Base-by-base conservation (phyloP, 2,329 filamentous ascomycete genomes). In the Colletotrichum costaricense region DNA sequence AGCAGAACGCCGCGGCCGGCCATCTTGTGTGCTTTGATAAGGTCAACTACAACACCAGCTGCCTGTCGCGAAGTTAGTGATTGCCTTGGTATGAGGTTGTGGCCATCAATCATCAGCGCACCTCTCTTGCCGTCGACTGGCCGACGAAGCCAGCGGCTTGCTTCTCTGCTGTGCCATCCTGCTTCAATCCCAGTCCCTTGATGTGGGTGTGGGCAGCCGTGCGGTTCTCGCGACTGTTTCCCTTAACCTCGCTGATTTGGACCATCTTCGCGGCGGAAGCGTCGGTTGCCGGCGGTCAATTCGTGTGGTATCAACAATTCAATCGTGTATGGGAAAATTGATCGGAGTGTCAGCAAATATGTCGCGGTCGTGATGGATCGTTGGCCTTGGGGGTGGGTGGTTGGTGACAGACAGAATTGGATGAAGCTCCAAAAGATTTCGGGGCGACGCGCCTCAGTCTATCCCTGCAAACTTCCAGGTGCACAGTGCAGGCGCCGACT, bases 181-280 rank as follows among this genome's bases (percentile, higher is more conserved):
- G 82, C 80, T 94, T 94, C 78, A 99, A 86, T 22, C 97, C 97
- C 54, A 99, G 89, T 64, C 97, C 97, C 83, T 95, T 97, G 89
- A 99, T 99, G 85, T 99, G 97, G 66, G 96, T 98, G 85, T 99
- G 97, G 78, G 96, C 94, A 74, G 97, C 96, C 60, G 97, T 99
- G 81, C 97, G 93, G 86, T 97, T 97, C 84, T 98, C 96, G 87
- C 97, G 95, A 87, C 92, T 92, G 86, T 95, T 96, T 87, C 93
- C 93, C 88, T 97, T 97, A 81, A 97, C 94, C 87, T 98, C 95
- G 87, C 94, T 97, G 85, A 97, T 95, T 83, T 95, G 93, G 79
- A 96, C 94, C 93, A 95, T 96, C 78, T 81, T 88, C 82, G 78
- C 81, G 80, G 80, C 76, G 56, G 67, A 62, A 60, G 46, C 46